phyloP scores from a whole-genome alignment of 2,329 filamentous ascomycete species.

The Arthrobotrys entomopaga region DNA sequence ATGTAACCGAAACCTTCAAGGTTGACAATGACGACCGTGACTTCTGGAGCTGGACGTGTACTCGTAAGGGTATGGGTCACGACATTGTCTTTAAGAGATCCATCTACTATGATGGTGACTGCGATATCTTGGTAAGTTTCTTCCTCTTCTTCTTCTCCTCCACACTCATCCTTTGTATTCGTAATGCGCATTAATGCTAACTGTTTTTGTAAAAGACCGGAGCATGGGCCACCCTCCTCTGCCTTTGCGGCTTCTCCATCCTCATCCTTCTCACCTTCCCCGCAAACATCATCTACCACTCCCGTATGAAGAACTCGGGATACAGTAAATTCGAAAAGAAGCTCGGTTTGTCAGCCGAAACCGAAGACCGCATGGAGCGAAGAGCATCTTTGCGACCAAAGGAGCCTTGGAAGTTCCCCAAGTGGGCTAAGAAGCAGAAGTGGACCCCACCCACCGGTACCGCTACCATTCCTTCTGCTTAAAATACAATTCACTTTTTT shows the following conservation, averaged over 20 bases:
- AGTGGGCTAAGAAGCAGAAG: slow-evolving; percentile 36
- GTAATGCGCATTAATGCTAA: neutral
- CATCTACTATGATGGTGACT: slow-evolving; percentile 54
- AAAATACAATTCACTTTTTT: no score
- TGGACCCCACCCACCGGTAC: neutral
- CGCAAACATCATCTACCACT: slow-evolving; percentile 54
- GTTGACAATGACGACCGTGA: slow-evolving; percentile 52
- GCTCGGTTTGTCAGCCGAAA: slow-evolving; percentile 28
- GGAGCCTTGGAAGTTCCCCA: slow-evolving; percentile 44
- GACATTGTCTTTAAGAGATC: slow-evolving; percentile 53
- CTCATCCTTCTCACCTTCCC: slow-evolving; percentile 49
- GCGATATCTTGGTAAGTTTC: slow-evolving; percentile 47
- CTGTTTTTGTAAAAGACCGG: slow-evolving; percentile 40
- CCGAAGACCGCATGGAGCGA: slow-evolving; percentile 32
- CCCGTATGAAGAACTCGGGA: slow-evolving; percentile 45
- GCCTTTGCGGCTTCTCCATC: slow-evolving; percentile 50
- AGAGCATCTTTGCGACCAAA: slow-evolving; percentile 27
- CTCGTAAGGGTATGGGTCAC: slow-evolving; percentile 43
- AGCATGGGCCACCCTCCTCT: slow-evolving; percentile 49
- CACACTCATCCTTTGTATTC: neutral
- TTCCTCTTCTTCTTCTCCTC: no score
- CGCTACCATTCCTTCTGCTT: neutral
- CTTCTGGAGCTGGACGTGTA: slow-evolving; percentile 54
- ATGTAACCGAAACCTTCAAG: slow-evolving; percentile 51
- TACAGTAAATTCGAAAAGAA: slow-evolving; percentile 53